phyloP scores from a whole-genome alignment of 768 basidiomycete genomes.

The Macrolepiota albuminosa region DNA sequence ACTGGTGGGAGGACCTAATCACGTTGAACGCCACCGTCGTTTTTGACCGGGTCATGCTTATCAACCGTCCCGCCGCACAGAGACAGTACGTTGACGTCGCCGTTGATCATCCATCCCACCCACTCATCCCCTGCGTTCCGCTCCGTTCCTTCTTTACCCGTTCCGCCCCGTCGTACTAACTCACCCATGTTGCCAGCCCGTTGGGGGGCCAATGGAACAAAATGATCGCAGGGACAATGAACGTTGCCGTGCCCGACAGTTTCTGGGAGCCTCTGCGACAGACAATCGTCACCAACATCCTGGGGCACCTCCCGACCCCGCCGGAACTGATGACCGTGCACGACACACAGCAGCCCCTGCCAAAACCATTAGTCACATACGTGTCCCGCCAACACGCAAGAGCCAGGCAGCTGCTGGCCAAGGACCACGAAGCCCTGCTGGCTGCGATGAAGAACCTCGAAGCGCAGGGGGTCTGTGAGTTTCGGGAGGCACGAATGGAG shows the following conservation, averaged over 20 bases:
- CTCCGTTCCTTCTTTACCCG: conserved; percentile 2
- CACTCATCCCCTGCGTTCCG: background rate
- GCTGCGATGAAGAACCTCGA: conserved; percentile 41
- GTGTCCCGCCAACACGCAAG: conserved; percentile 52
- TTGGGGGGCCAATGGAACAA: conserved; percentile 25
- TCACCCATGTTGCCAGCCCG: conserved; percentile 18
- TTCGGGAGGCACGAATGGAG: conserved; percentile 37
- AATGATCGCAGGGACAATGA: conserved; percentile 32
- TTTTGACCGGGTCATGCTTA: conserved; percentile 56
- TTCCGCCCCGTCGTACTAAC: background rate
- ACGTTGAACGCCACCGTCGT: conserved; percentile 42
- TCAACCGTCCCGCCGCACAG: conserved; percentile 64
- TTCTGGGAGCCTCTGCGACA: conserved; percentile 34
- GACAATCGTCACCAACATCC: conserved; percentile 22
- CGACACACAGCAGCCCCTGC: background rate
- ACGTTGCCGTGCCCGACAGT: conserved; percentile 19
- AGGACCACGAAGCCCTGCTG: conserved; percentile 48
- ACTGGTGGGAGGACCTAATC: conserved; percentile 62
- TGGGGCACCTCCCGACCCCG: conserved; percentile 28
- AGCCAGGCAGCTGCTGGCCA: conserved; percentile 31
- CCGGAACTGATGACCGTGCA: background rate
- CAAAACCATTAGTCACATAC: conserved; percentile 43
- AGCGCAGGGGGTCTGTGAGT: conserved; percentile 45
- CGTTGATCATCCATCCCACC: background rate
- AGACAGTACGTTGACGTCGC: conserved; percentile 24